Evolutionary conservation across 1,139 yeast species (phyloP).

Genomic region (Magnusiomyces ingens): DNA sequence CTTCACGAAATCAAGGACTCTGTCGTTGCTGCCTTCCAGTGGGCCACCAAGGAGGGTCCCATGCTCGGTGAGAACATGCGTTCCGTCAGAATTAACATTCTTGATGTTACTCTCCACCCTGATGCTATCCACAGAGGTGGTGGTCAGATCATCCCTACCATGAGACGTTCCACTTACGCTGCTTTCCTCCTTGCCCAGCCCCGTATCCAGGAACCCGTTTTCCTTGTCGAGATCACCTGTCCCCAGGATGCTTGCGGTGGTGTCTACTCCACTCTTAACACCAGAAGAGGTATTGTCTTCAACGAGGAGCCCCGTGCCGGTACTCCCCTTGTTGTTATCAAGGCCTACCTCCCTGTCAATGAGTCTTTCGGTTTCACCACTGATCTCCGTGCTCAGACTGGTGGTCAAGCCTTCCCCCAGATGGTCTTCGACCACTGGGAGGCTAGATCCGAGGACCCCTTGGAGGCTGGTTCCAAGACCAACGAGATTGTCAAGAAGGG

Average conservation of each 20-base stretch:
- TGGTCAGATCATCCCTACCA: slow-evolving; percentile 99
- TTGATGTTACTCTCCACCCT: slow-evolving; percentile 99
- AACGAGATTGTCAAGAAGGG: slow-evolving; percentile 85
- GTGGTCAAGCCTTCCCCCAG: slow-evolving; percentile 99
- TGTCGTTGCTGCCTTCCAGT: slow-evolving; percentile 99
- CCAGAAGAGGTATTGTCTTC: slow-evolving; percentile 99
- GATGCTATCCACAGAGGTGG: slow-evolving; percentile 99
- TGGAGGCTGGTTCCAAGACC: slow-evolving; percentile 88
- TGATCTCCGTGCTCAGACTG: slow-evolving; percentile 99
- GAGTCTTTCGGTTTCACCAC: slow-evolving; percentile 99
- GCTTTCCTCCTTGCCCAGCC: slow-evolving; percentile 97
- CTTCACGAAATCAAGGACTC: slow-evolving; percentile 98
- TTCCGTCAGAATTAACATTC: slow-evolving; percentile 94
- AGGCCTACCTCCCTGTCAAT: slow-evolving; percentile 99
- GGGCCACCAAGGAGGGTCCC: slow-evolving; percentile 99
- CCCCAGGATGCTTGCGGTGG: slow-evolving; percentile 99
- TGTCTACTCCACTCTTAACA: slow-evolving; percentile 99
- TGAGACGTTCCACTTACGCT: slow-evolving; percentile 99
- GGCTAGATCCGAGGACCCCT: slow-evolving; percentile 82
- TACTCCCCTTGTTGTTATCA: slow-evolving; percentile 98
- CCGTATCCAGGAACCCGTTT: slow-evolving; percentile 98
- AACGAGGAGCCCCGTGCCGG: slow-evolving; percentile 99
- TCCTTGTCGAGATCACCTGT: slow-evolving; percentile 99
- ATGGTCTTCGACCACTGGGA: slow-evolving; percentile 99
- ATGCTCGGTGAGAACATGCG: slow-evolving; percentile 93